Evolutionary conservation across 345 rosid species (phyloP).

Genomic region (Eucalyptus curtisii): DNA sequence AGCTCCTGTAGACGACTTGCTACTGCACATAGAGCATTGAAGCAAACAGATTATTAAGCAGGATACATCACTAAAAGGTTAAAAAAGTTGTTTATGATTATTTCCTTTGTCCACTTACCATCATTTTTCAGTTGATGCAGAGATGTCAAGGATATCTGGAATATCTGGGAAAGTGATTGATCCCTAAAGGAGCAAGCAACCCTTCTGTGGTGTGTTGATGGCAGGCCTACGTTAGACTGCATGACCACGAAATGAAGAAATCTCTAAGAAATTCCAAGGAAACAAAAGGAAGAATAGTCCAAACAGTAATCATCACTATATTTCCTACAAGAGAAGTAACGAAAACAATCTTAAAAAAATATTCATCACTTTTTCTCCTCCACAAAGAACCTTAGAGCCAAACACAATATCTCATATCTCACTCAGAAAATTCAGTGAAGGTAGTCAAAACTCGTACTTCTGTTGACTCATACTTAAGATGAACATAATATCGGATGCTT

Average conservation of each 20-base stretch:
- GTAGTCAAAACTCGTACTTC: not conserved
- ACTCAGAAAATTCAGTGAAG: not conserved
- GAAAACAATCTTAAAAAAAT: not conserved
- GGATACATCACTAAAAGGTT: not conserved
- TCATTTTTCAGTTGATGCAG: constrained; percentile 81
- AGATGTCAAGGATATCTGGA: constrained; percentile 89
- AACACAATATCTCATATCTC: not conserved
- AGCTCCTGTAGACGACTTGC: constrained; percentile 74
- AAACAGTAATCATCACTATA: not conserved
- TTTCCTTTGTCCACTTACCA: constrained; percentile 27
- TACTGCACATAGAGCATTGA: constrained; percentile 27
- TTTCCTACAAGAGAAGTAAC: not conserved
- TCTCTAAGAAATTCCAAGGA: not conserved
- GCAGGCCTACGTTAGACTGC: constrained; percentile 74
- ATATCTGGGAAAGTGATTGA: constrained; percentile 84
- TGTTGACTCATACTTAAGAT: not conserved
- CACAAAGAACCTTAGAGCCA: not conserved
- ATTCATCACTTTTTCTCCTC: not conserved
- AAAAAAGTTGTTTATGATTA: not conserved
- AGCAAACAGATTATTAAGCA: not conserved
- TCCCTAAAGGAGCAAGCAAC: constrained; percentile 93
- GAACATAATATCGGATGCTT: not conserved
- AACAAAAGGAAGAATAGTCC: not conserved
- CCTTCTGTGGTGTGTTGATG: constrained; percentile 82
- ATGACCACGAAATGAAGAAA: not conserved